Base-by-base conservation (phyloP, 2,329 filamentous ascomycete genomes). In the Hypoxylon sp. region DNA sequence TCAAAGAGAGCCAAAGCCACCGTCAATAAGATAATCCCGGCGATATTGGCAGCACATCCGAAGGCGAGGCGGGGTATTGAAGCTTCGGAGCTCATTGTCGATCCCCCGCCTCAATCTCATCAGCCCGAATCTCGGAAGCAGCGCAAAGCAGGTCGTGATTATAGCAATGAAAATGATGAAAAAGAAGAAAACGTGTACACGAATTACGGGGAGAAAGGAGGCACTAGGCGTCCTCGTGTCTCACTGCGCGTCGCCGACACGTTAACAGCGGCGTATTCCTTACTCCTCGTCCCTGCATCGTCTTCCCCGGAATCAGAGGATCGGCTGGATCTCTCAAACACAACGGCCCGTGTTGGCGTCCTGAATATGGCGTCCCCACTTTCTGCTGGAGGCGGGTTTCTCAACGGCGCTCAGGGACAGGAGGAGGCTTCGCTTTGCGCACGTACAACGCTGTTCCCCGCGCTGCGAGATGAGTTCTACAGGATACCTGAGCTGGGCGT, bases 291-390 rank as follows among this genome's bases (percentile, higher is more conserved):
- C 63, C 26, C 42, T 58, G 31, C 48, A 17, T 24, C 61, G 1
- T 58, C 61, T 11, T 31, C 39, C 8, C 33, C 33, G 8, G 13
- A 11, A 13, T 22, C 24, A 24, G 55, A 54, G 26, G 24, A 58
- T 54, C 42, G 55, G 22, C 35, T 56, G 1, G 72, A 72, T 55
- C 65, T 72, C 3, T 55, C 63, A 0, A 74, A 74, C 59, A 59
- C 44, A 6, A 39, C 47, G 11, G 61, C 73, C 8, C 78, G 84
- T 39, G 81, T 88, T 1, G 86, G 83, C 3, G 80, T 91, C 24
- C 80, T 91, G 2, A 90, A 89, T 76, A 90, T 91, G 88, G 88
- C 88, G 0, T 91, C 88, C 0, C 87, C 88, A 0, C 81, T 89
- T 0, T 83, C 83, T 0, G 86, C 89, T 0, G 89, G 89, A 11